Evolutionary conservation across 1,139 yeast species (phyloP).

Genomic region (Debaryomyces subglobosus): DNA sequence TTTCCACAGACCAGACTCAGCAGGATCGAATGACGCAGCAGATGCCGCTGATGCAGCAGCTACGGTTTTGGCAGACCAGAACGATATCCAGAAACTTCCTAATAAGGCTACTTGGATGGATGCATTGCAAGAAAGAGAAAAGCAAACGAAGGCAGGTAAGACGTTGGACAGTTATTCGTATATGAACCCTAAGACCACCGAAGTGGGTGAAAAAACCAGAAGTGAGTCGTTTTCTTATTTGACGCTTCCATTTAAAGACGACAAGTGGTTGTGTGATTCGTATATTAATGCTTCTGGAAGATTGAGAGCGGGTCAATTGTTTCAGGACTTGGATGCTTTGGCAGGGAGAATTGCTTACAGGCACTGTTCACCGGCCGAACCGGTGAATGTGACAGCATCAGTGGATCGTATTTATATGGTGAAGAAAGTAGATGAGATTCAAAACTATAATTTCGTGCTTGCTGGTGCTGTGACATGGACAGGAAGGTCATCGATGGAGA

Average conservation of each 20-base stretch:
- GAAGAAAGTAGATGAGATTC: slow-evolving; percentile 79
- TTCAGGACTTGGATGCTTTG: slow-evolving; percentile 87
- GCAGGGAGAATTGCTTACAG: slow-evolving; percentile 88
- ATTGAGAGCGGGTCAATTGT: slow-evolving; percentile 85
- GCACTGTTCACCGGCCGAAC: slow-evolving; percentile 89
- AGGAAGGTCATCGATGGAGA: slow-evolving; percentile 94
- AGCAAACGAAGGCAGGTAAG: slow-evolving; percentile 70
- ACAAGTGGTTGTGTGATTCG: slow-evolving; percentile 79
- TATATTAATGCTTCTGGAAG: slow-evolving; percentile 89
- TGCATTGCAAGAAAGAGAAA: slow-evolving; percentile 75
- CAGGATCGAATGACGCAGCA: slow-evolving; percentile 47
- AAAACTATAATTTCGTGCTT: slow-evolving; percentile 72
- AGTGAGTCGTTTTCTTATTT: slow-evolving; percentile 76
- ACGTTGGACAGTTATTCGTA: slow-evolving; percentile 69
- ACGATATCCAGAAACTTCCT: slow-evolving; percentile 39
- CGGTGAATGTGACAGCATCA: slow-evolving; percentile 91
- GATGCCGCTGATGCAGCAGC: slow-evolving; percentile 74
- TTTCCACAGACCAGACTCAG: slow-evolving; percentile 42
- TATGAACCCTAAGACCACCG: slow-evolving; percentile 73
- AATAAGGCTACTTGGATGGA: slow-evolving; percentile 82
- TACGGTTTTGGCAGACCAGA: slow-evolving; percentile 58
- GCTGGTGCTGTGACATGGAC: slow-evolving; percentile 95
- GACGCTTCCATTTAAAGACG: slow-evolving; percentile 80
- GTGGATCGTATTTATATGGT: slow-evolving; percentile 91
- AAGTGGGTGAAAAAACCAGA: slow-evolving; percentile 71